Evolutionary conservation across 1,284 basidiomycete genomes (phyloP).

Genomic region (Pseudozyma sp.): DNA sequence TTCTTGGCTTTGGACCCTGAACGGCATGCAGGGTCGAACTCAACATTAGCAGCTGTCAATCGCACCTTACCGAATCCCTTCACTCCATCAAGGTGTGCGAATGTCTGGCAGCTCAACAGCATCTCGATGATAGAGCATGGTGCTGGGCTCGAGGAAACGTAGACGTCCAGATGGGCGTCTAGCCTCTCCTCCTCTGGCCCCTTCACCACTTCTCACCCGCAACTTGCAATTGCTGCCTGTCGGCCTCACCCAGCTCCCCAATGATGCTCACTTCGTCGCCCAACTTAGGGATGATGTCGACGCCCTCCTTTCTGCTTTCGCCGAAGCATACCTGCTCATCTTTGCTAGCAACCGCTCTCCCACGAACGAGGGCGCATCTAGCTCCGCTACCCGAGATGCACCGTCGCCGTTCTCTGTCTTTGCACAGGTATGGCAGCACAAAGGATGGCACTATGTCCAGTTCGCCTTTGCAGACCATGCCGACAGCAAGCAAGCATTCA

Average conservation of each 20-base stretch:
- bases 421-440: constrained; percentile 18
- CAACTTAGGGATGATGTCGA: constrained; percentile 27
- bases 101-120: background rate
- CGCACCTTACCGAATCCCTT: no score
- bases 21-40: background rate
- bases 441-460: constrained; percentile 43
- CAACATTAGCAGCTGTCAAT: no score
- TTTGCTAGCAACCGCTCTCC: background rate
- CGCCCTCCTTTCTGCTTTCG: constrained; percentile 26
- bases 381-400: background rate
- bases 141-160: constrained; percentile 36
- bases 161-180: constrained; percentile 32
- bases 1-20: constrained; percentile 4
- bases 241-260: constrained; percentile 35
- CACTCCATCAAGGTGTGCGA: no score
- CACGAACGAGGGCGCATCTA: background rate
- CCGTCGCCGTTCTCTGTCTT: constrained; percentile 39
- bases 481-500: constrained; percentile 30
- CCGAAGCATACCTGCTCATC: constrained; percentile 18
- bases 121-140: constrained; percentile 18
- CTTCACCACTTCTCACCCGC: constrained; percentile 35
- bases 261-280: constrained; percentile 32
- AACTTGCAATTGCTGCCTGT: constrained; percentile 41
- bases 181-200: constrained; percentile 35
- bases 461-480: constrained; percentile 43